phyloP scores from a whole-genome alignment of 1,284 basidiomycete species.

The Leucoagaricus sp. region DNA sequence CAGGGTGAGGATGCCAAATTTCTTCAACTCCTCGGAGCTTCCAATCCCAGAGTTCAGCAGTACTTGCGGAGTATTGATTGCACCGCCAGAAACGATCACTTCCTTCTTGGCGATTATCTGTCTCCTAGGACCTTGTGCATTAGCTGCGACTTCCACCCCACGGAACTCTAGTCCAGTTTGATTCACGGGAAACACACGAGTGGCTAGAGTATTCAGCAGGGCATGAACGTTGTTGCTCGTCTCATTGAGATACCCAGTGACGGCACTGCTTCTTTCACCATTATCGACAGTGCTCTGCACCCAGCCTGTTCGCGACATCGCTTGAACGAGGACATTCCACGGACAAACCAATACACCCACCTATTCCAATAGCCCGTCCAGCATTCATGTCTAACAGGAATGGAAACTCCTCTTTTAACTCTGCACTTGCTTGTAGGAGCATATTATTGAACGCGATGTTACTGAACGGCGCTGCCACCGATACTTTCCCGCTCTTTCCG shows the following conservation, averaged over 20 bases:
- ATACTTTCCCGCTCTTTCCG: neutral
- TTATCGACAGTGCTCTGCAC: constrained; percentile 22
- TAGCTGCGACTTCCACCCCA: constrained; percentile 7
- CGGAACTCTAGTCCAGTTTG: constrained; percentile 2
- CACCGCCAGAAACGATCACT: constrained; percentile 24
- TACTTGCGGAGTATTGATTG: constrained; percentile 25
- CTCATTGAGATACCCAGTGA: constrained; percentile 38
- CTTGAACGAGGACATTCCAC: neutral
- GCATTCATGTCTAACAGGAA: constrained; percentile 32
- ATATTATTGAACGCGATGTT: constrained; percentile 1
- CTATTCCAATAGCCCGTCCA: constrained; percentile 31
- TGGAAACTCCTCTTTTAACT: constrained; percentile 24
- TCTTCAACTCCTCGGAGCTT: constrained; percentile 14
- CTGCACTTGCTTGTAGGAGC: constrained; percentile 1
- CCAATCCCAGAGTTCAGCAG: constrained; percentile 27
- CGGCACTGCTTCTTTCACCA: constrained; percentile 38
- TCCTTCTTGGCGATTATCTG: constrained; percentile 19
- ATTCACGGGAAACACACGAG: constrained; percentile 21
- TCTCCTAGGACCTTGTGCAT: constrained; percentile 9
- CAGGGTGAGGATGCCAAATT: constrained; percentile 18
- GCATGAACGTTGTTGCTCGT: constrained; percentile 40
- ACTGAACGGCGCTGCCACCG: constrained; percentile 3
- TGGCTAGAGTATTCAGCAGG: constrained; percentile 32
- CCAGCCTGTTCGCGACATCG: neutral
- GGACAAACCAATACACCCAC: no score